phyloP scores from a whole-genome alignment of 1,284 basidiomycete species.

The Sanghuangporus weigelae region DNA sequence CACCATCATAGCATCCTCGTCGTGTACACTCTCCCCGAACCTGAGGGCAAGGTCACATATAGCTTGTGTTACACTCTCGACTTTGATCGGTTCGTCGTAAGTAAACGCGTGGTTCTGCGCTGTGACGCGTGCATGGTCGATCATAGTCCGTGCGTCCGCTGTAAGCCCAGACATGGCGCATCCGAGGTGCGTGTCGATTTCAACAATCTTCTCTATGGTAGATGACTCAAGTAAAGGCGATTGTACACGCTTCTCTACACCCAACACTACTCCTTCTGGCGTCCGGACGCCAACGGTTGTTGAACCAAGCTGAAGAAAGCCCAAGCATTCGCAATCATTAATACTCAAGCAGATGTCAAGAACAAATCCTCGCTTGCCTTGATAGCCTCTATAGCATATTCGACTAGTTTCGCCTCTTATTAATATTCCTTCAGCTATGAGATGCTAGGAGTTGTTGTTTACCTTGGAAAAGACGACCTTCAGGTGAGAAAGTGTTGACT shows the following conservation, averaged over 20 bases:
- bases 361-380: conserved; percentile 52
- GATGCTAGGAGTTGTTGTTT: not conserved
- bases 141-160: conserved; percentile 98
- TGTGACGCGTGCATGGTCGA: conserved; percentile 99
- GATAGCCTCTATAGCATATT: conserved; percentile 99
- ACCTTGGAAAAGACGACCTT: conserved; percentile 93
- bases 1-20: conserved; percentile 97
- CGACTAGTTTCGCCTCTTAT: conserved; percentile 53
- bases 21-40: conserved; percentile 98
- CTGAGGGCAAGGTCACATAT: conserved; percentile 96
- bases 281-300: conserved; percentile 94
- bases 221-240: conserved; percentile 93
- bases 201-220: conserved; percentile 99
- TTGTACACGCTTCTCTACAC: conserved; percentile 98
- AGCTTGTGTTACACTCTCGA: conserved; percentile 96
- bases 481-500: conserved; percentile 98
- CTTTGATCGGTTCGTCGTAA: conserved; percentile 95
- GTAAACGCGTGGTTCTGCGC: conserved; percentile 95
- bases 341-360: not conserved
- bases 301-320: conserved; percentile 76
- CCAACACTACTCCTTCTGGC: conserved; percentile 86
- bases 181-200: conserved; percentile 94
- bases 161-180: conserved; percentile 99
- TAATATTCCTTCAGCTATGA: not conserved
- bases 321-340: conserved; percentile 8